Evolutionary conservation across 2,329 filamentous ascomycete species (phyloP).

Genomic region (Verticillium alfalfae): DNA sequence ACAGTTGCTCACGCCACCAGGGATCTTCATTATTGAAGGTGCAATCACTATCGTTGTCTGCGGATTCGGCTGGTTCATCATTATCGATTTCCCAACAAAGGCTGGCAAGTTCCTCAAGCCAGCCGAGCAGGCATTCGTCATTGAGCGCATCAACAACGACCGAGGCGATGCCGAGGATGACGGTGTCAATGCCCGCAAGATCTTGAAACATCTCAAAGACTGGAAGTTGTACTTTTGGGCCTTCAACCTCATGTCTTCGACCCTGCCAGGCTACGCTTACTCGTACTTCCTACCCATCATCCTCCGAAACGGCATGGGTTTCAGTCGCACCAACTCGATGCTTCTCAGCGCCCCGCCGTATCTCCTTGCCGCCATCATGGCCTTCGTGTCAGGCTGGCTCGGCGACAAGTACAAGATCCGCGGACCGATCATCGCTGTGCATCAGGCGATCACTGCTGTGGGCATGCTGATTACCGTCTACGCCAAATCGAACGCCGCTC

Average conservation of each 20-base stretch:
- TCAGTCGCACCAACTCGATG: constrained; percentile 21
- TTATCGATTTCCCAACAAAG: constrained; percentile 16
- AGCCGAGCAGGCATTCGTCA: constrained; percentile 18
- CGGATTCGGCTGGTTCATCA: constrained; percentile 12
- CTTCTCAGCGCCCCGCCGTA: constrained; percentile 18
- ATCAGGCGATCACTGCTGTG: constrained; percentile 16
- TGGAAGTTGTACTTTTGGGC: constrained; percentile 29
- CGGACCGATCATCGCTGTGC: constrained; percentile 11
- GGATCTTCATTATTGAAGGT: constrained; percentile 12
- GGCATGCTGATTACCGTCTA: constrained; percentile 12
- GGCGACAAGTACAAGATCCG: constrained; percentile 15
- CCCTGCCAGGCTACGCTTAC: constrained; percentile 23
- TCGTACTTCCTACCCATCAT: constrained; percentile 31
- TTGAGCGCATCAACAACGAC: constrained; percentile 23
- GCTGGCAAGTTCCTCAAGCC: constrained; percentile 17
- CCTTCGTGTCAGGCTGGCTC: constrained; percentile 11
- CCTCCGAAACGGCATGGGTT: constrained; percentile 26
- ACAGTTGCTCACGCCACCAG: background rate
- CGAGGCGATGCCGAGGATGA: constrained; percentile 14
- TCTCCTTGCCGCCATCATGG: constrained; percentile 14
- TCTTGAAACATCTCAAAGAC: constrained; percentile 21
- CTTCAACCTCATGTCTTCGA: constrained; percentile 23
- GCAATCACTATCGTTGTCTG: constrained; percentile 22
- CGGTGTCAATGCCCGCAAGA: constrained; percentile 14
- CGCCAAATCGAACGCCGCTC: constrained; percentile 3